phyloP scores from a whole-genome alignment of 2,329 filamentous ascomycete species.

The Cercospora sp. region DNA sequence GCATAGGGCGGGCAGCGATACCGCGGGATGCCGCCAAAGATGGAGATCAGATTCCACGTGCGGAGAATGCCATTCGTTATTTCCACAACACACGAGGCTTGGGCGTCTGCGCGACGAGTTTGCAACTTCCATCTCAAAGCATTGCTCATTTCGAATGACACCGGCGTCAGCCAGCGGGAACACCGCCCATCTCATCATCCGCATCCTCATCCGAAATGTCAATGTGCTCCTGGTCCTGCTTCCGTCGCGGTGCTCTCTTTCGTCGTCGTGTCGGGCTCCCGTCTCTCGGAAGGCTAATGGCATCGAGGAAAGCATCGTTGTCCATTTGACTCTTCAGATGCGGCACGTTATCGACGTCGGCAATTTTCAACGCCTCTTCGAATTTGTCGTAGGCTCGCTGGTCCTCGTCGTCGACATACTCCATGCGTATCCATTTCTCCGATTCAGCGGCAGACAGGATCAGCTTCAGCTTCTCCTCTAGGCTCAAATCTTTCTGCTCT shows the following conservation, averaged over 20 bases:
- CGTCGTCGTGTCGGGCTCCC: conserved; percentile 43
- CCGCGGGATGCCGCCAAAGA: neutral
- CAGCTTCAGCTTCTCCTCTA: conserved; percentile 63
- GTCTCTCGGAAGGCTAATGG: conserved; percentile 57
- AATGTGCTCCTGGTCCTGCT: conserved; percentile 23
- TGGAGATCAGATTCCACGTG: neutral
- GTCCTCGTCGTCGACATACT: conserved; percentile 79
- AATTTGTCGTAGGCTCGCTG: conserved; percentile 75
- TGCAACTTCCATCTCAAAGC: neutral
- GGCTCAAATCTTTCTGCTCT: neutral
- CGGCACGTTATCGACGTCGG: conserved; percentile 47
- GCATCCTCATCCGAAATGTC: conserved; percentile 32
- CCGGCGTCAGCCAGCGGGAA: conserved; percentile 10
- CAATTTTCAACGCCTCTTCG: conserved; percentile 68
- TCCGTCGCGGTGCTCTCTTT: conserved; percentile 39
- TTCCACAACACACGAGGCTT: neutral
- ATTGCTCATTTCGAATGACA: neutral
- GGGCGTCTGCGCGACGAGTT: neutral
- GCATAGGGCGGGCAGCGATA: neutral
- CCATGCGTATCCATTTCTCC: conserved; percentile 77
- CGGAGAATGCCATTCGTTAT: neutral
- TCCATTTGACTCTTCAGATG: conserved; percentile 57
- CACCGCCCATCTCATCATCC: conserved; percentile 21
- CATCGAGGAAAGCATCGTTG: conserved; percentile 62
- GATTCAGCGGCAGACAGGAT: conserved; percentile 76